These are phyloP conservation scores for Cucurbita ficifolia DNA, from an alignment of 306 rosid species.

Conservation along the genomic window DNA sequence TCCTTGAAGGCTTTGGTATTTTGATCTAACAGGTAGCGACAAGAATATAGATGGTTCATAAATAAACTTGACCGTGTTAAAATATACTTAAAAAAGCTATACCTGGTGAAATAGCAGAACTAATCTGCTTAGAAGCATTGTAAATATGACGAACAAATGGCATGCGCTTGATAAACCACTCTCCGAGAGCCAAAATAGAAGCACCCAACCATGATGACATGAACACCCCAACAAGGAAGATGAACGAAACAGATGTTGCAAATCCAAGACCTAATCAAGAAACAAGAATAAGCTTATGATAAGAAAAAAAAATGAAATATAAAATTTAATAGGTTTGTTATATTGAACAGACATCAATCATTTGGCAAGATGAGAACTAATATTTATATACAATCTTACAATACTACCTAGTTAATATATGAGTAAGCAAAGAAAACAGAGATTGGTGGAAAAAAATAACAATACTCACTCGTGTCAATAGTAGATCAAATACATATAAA, in stretches of 20 bases:
- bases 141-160: conserved; percentile 85
- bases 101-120: conserved; percentile 92
- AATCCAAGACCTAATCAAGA: conserved; percentile 69
- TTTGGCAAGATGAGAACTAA: background rate
- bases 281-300: background rate
- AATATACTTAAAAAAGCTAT: conserved; percentile 9
- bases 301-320: background rate
- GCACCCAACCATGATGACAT: conserved; percentile 98
- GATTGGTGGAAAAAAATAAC: background rate
- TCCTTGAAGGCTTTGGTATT: conserved; percentile 86
- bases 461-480: background rate
- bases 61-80: background rate
- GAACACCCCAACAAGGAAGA: conserved; percentile 83
- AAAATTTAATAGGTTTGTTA: background rate
- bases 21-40: conserved; percentile 42
- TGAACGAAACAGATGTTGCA: conserved; percentile 69
- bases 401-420: background rate
- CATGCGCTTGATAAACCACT: conserved; percentile 91
- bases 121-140: conserved; percentile 89
- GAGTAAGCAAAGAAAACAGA: background rate
- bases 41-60: background rate
- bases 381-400: too few species aligned
- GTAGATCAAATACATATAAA: background rate
- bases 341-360: background rate
- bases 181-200: conserved; percentile 80